Conservation (phyloP, 192 early-diverging fungal genomes). For the Coemansia sp. region DNA sequence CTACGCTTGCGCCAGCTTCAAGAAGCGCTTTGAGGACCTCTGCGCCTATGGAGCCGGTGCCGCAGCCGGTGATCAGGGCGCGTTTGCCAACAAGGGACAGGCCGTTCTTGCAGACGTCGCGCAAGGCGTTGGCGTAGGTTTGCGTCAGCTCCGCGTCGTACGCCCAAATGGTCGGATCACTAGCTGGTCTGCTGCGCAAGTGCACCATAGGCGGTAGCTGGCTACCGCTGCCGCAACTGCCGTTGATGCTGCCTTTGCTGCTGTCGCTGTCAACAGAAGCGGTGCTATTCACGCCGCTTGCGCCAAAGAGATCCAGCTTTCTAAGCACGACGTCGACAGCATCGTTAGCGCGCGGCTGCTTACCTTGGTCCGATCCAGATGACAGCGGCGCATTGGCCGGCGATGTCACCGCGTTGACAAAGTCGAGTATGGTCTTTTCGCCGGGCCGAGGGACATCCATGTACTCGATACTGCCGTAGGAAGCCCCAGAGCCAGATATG, state of each 20-base stretch:
- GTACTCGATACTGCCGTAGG: conserved; percentile 11
- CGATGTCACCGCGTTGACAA: conserved; percentile 10
- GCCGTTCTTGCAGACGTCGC: conserved; percentile 78
- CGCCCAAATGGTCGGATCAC: conserved; percentile 53
- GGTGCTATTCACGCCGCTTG: not conserved
- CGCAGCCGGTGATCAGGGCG: conserved; percentile 85
- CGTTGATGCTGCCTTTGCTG: not conserved
- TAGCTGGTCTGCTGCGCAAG: too few relatives aligned
- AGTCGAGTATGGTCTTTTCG: conserved; percentile 19
- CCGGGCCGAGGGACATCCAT: conserved; percentile 20
- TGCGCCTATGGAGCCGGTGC: conserved; percentile 85
- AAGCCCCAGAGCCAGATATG: conserved; percentile 2
- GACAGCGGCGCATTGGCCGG: not conserved
- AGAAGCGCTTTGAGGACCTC: conserved; percentile 79
- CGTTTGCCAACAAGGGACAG: conserved; percentile 73
- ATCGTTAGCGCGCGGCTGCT: not conserved
- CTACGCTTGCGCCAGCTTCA: conserved; percentile 56
- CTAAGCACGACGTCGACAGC: conserved; percentile 21
- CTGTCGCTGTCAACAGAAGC: too few relatives aligned
- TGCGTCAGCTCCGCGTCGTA: conserved; percentile 25
- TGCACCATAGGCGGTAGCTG: conserved; percentile 39
- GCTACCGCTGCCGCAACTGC: too few relatives aligned
- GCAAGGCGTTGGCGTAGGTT: conserved; percentile 7
- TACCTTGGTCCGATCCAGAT: too few relatives aligned
- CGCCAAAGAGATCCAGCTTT: conserved; percentile 18